Base-by-base conservation (phyloP, 2,329 filamentous ascomycete genomes). In the Pestalotiopsis sp. region DNA sequence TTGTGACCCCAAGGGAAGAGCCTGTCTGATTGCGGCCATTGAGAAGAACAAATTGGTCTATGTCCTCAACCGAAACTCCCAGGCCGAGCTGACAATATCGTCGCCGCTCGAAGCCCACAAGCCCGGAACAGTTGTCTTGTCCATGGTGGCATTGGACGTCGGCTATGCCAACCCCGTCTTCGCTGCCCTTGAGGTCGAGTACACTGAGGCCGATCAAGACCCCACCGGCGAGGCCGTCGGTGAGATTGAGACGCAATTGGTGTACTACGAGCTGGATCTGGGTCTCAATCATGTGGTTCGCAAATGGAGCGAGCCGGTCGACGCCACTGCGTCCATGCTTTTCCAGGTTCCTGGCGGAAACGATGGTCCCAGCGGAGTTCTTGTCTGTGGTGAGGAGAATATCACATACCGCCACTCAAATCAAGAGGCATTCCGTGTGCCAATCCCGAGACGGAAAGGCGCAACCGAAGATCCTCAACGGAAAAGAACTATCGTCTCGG, bases 21-120 rank as follows among this genome's bases (percentile, higher is more conserved):
- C 97, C 67, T 97, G 95, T 78, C 87, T 99, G 78, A 93, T 98
- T 70, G 94, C 96, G 11, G 95, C 95, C 4, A 88, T 95, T 67
- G 97, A 99, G 83, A 99, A 99, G 88, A 99, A 98, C 84, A 99
- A 99, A 84, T 92, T 99, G 68, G 96, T 99, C 74, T 99, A 99
- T 82, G 95, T 99, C 76, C 87, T 99, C 74, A 98, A 98, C 81
- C 92, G 97, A 73, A 97, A 97, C 82, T 89, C 94, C 3, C 94
- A 98, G 81, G 95, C 95, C 20, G 93, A 97, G 80, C 89, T 99
- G 75, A 97, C 95, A 56, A 99, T 99, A 65, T 99, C 96, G 4
- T 99, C 96, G 14, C 96, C 96, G 0, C 87, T 99, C 20, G 97
- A 99, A 82, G 97, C 96, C 2, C 95, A 99, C 82, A 97, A 96